phyloP scores from a whole-genome alignment of 2,329 filamentous ascomycete genomes.

The Pseudogymnoascus sp. region DNA sequence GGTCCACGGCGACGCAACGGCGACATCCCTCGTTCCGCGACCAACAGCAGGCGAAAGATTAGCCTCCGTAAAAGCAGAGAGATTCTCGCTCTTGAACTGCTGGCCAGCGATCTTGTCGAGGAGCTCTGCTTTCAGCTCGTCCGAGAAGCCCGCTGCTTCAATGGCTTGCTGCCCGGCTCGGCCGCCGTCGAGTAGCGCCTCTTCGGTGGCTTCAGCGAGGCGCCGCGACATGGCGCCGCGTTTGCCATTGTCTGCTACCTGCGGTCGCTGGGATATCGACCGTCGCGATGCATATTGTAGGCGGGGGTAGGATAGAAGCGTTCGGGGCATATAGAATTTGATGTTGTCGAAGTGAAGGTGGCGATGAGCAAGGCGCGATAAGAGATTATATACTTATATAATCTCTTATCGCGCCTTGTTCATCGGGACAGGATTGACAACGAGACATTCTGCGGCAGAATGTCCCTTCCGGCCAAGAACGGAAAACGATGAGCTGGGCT shows the following conservation, averaged over 20 bases:
- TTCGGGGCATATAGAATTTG: not conserved
- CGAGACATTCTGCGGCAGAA: no score
- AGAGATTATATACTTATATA: no score
- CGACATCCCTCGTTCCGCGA: slow-evolving; percentile 60
- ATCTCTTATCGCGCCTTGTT: no score
- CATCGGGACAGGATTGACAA: no score
- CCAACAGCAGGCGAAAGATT: slow-evolving; percentile 52
- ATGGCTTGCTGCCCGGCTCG: slow-evolving; percentile 51
- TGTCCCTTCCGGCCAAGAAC: no score
- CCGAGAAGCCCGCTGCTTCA: slow-evolving; percentile 56
- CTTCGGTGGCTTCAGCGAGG: slow-evolving; percentile 56
- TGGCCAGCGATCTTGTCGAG: slow-evolving; percentile 50
- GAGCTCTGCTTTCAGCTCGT: slow-evolving; percentile 53
- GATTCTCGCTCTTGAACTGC: slow-evolving; percentile 45
- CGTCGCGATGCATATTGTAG: not conserved
- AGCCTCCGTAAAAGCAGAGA: slow-evolving; percentile 42
- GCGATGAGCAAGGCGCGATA: not conserved
- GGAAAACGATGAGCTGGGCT: no score
- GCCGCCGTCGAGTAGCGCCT: slow-evolving; percentile 52
- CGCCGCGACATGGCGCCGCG: slow-evolving; percentile 45
- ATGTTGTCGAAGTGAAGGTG: not conserved
- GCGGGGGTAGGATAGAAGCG: not conserved
- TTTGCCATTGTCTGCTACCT: not conserved
- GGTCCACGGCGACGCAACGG: slow-evolving; percentile 65
- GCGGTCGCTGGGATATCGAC: not conserved